Conservation (phyloP, 768 basidiomycete genomes). For the Lepiota subincarnata region DNA sequence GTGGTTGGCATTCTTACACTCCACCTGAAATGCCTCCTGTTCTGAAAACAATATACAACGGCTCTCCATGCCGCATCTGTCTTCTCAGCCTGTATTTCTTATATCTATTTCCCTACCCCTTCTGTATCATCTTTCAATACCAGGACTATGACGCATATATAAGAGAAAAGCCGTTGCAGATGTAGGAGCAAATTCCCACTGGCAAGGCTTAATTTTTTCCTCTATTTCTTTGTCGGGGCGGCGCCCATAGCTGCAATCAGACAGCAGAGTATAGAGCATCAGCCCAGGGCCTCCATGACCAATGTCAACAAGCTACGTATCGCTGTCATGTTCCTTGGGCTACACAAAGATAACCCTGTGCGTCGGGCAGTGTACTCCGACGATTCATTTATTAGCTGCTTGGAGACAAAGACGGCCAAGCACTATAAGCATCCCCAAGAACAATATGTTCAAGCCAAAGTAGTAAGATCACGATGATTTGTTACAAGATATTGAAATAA, state of each 20-base stretch:
- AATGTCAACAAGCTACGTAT: constrained; percentile 10
- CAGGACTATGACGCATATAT: neutral
- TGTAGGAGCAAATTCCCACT: neutral
- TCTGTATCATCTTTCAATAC: neutral
- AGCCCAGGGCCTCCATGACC: constrained; percentile 5
- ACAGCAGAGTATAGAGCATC: constrained; percentile 3
- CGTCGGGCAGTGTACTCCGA: neutral
- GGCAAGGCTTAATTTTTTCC: constrained; percentile 2
- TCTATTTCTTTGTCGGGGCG: constrained; percentile 9
- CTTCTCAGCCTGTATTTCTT: neutral
- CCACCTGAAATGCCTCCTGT: constrained; percentile 1
- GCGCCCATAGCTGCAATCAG: constrained; percentile 8
- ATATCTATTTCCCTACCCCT: constrained; percentile 2
- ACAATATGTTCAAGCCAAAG: constrained; percentile 5
- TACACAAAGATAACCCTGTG: constrained; percentile 11
- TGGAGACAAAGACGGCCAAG: neutral
- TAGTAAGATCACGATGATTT: neutral
- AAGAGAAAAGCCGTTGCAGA: neutral
- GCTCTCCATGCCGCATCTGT: neutral
- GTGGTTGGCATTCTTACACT: neutral
- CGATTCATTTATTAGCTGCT: neutral
- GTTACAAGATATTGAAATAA: neutral
- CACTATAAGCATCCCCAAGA: constrained; percentile 3
- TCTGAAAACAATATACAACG: neutral
- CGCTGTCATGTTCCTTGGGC: neutral